These are phyloP conservation scores for Elaeagnus macrophylla DNA, from an alignment of 306 rosid species.

Conservation along the genomic window DNA sequence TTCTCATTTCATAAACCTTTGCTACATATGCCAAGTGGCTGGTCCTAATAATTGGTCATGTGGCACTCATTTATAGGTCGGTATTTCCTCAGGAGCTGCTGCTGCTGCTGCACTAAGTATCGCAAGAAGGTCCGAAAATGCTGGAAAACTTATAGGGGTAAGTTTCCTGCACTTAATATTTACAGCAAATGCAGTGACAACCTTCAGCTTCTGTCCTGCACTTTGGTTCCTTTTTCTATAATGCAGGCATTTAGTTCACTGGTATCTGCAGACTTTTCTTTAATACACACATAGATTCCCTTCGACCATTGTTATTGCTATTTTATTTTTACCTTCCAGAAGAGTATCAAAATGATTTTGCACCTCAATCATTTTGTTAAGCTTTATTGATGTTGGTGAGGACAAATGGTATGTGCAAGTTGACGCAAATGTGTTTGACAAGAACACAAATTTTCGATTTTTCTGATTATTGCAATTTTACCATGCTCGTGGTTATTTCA, in stretches of 20 bases:
- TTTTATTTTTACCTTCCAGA: neutral
- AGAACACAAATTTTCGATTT: no score
- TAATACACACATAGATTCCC: neutral
- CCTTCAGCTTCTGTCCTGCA: no score
- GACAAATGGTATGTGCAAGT: no score
- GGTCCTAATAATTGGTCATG: constrained; percentile 15
- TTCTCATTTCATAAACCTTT: constrained; percentile 4
- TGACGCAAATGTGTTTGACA: no score
- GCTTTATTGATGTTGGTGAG: no score
- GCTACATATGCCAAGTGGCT: constrained; percentile 7
- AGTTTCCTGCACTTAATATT: constrained; percentile 30
- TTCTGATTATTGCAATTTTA: no score
- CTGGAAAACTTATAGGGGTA: constrained; percentile 75
- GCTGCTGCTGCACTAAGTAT: constrained; percentile 79
- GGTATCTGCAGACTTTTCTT: neutral
- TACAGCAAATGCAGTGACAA: no score
- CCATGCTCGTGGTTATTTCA: no score
- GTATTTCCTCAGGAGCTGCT: constrained; percentile 96
- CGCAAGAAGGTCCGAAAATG: constrained; percentile 73
- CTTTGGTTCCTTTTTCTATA: no score
- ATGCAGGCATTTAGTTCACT: no score
- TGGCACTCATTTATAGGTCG: constrained; percentile 50
- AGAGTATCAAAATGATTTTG: neutral
- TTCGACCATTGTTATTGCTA: neutral
- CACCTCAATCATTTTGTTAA: no score